Conservation (phyloP, 352 stramenopile genomes). For the Phytophthora niederhauseri region DNA sequence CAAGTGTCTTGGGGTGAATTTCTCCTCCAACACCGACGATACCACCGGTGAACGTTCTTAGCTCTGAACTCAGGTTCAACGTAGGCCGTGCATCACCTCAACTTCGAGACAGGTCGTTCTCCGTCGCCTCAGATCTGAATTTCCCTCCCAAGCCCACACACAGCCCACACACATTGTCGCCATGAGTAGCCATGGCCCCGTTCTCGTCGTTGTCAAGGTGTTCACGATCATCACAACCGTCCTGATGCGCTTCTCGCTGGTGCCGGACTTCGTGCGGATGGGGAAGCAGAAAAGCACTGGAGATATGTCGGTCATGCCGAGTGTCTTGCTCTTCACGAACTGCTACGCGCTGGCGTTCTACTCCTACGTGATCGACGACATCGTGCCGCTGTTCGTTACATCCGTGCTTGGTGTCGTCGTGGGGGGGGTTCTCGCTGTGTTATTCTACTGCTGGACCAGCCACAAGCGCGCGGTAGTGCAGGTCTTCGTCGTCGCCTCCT, state of each 20-base stretch:
- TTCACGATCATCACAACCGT: conserved; percentile 36
- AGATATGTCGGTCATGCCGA: conserved; percentile 30
- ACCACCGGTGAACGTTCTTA: too few species aligned
- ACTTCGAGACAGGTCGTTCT: too few species aligned
- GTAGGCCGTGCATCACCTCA: too few species aligned
- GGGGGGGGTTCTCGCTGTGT: conserved; percentile 4
- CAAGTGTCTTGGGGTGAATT: too few species aligned
- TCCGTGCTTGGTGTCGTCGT: conserved; percentile 22
- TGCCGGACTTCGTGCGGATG: conserved; percentile 33
- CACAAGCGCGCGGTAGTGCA: neutral
- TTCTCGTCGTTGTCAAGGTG: conserved; percentile 4
- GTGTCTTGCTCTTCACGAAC: conserved; percentile 30
- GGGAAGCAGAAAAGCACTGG: conserved; percentile 22
- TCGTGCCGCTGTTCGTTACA: conserved; percentile 27
- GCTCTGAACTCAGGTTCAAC: too few species aligned
- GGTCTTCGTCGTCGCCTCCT: too few species aligned
- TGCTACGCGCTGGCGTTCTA: conserved; percentile 34
- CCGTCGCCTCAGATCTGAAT: too few species aligned
- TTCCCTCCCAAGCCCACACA: too few species aligned
- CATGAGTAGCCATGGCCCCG: conserved; percentile 13
- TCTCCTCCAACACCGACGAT: too few species aligned
- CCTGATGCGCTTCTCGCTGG: conserved; percentile 34
- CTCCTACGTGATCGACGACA: conserved; percentile 19
- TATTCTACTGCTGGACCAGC: conserved; percentile 25
- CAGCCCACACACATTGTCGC: too few species aligned